Evolutionary conservation across 2,329 filamentous ascomycete species (phyloP).

Genomic region (Cordyceps tenuipes): DNA sequence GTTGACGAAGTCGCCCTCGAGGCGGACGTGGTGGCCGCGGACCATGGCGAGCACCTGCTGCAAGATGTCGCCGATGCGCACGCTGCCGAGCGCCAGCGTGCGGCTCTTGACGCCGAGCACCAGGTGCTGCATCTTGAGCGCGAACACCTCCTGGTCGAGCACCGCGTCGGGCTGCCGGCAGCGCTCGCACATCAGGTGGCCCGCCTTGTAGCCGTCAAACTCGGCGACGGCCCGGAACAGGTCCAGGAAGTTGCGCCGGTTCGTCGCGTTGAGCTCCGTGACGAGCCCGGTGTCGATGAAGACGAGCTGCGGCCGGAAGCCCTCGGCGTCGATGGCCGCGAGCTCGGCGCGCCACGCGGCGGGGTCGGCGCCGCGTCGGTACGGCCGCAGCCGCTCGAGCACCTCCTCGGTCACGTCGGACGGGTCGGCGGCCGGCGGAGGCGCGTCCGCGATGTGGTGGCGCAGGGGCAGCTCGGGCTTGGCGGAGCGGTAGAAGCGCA

Average conservation of each 20-base stretch:
- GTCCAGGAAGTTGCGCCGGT: slow-evolving; percentile 85
- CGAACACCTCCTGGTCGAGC: slow-evolving; percentile 81
- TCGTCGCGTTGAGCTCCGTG: slow-evolving; percentile 80
- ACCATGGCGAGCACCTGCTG: slow-evolving; percentile 91
- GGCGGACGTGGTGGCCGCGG: slow-evolving; percentile 77
- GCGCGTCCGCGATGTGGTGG: slow-evolving; percentile 18
- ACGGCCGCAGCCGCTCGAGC: slow-evolving; percentile 68
- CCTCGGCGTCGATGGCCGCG: slow-evolving; percentile 69
- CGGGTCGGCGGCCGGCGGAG: slow-evolving; percentile 37
- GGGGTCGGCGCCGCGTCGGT: slow-evolving; percentile 49
- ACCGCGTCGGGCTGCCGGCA: slow-evolving; percentile 90
- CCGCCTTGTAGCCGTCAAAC: slow-evolving; percentile 93
- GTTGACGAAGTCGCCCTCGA: slow-evolving; percentile 97
- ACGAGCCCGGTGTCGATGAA: slow-evolving; percentile 97
- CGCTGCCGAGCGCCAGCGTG: slow-evolving; percentile 84
- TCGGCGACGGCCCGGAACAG: slow-evolving; percentile 93
- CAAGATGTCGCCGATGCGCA: slow-evolving; percentile 93
- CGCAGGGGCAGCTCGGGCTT: slow-evolving; percentile 33
- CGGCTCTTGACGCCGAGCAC: slow-evolving; percentile 83
- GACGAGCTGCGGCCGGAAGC: slow-evolving; percentile 86
- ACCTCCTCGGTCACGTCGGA: slow-evolving; percentile 83
- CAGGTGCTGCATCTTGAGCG: slow-evolving; percentile 93
- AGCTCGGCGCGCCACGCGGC: slow-evolving; percentile 69
- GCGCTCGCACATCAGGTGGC: slow-evolving; percentile 90
- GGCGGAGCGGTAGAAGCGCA: slow-evolving; percentile 86